Percentiles rank a stretch among this genome's conserved stretches.
Conservation (phyloP, 352 stramenopile genomes). For the Phytophthora litchii region DNA sequence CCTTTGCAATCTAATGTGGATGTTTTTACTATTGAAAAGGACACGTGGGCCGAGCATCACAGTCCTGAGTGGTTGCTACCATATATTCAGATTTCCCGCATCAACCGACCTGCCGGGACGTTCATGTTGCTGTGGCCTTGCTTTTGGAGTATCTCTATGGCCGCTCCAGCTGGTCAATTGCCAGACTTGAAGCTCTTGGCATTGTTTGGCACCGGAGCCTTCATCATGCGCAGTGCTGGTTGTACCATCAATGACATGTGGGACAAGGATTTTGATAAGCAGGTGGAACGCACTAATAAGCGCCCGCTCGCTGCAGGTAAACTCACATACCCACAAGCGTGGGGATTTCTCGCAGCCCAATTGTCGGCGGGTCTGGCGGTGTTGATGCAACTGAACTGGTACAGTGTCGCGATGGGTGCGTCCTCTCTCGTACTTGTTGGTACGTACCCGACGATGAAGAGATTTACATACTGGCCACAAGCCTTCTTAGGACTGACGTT, state of each 20-base stretch:
- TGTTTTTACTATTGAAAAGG: conserved; percentile 77
- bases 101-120: conserved; percentile 88
- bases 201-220: conserved; percentile 88
- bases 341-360: conserved; percentile 94
- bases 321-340: conserved; percentile 91
- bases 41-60: conserved; percentile 87
- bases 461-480: conserved; percentile 98
- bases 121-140: conserved; percentile 98
- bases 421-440: conserved; percentile 94
- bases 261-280: conserved; percentile 97
- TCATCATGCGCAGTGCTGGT: conserved; percentile 97
- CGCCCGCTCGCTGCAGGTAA: conserved; percentile 93
- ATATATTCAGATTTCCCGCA: conserved; percentile 86
- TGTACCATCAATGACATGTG: conserved; percentile 99
- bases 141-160: conserved; percentile 97
- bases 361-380: conserved; percentile 93
- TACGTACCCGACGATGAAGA: conserved; percentile 98
- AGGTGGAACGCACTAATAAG: conserved; percentile 95
- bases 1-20: conserved; percentile 19
- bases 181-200: conserved; percentile 85
- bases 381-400: conserved; percentile 94
- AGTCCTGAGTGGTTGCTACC: conserved; percentile 79
- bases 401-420: conserved; percentile 93
- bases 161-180: conserved; percentile 76
- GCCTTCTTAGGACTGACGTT: conserved; percentile 97